Percentiles rank a stretch among this genome's conserved stretches.
Evolutionary conservation across 108 stramenopile species (phyloP).

Genomic region (Nitzschia sp.): DNA sequence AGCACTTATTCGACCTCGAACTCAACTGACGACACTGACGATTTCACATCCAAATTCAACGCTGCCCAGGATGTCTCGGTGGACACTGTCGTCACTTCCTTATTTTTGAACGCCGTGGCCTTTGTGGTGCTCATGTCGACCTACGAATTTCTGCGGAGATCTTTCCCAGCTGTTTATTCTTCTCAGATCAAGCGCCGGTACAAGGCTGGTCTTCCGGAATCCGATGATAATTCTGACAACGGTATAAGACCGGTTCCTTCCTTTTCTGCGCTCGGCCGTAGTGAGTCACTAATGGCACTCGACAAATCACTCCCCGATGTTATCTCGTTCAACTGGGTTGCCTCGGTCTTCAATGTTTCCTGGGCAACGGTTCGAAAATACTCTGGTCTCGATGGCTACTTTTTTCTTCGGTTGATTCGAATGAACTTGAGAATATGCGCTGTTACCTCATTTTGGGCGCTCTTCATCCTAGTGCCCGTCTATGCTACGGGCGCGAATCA

Average conservation of each 20-base stretch:
- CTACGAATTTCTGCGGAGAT: conserved; percentile 72
- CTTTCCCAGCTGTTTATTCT: conserved; percentile 73
- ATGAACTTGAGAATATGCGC: conserved; percentile 82
- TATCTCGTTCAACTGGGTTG: conserved; percentile 73
- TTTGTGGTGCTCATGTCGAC: conserved; percentile 64
- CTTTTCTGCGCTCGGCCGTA: conserved; percentile 8
- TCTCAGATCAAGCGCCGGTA: conserved; percentile 49
- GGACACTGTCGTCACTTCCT: conserved; percentile 68
- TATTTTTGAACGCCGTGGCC: conserved; percentile 65
- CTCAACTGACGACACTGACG: conserved; percentile 7
- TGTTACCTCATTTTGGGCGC: conserved; percentile 81
- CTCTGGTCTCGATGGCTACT: conserved; percentile 91
- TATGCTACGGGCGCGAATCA: conserved; percentile 66
- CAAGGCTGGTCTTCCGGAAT: conserved; percentile 9
- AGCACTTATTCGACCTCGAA: not conserved
- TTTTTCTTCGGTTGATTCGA: conserved; percentile 86
- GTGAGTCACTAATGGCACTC: conserved; percentile 6
- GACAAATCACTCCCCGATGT: conserved; percentile 39
- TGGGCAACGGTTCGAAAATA: conserved; percentile 71
- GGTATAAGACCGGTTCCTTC: not conserved
- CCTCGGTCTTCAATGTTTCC: conserved; percentile 59
- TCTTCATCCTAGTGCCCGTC: conserved; percentile 68
- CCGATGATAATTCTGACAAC: conserved; percentile 11
- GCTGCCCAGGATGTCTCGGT: conserved; percentile 72
- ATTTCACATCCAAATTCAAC: conserved; percentile 36